Evolutionary conservation across 2,329 filamentous ascomycete species (phyloP).

Genomic region (Fusarium vanettenii): DNA sequence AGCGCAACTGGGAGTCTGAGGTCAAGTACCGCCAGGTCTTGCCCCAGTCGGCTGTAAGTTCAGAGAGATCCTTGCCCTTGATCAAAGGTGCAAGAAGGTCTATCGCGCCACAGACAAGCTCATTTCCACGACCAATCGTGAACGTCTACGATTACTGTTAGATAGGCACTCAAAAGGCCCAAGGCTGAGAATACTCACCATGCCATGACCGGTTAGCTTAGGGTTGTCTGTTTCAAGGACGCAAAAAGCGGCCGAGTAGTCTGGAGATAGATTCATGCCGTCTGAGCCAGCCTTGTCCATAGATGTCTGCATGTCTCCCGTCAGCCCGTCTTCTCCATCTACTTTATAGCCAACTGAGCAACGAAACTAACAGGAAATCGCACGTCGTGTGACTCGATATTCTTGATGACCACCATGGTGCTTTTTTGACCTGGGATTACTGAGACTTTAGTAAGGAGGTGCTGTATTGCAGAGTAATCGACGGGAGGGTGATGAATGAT

Average conservation of each 20-base stretch:
- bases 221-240: neutral
- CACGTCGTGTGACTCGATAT: neutral
- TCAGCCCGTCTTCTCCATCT: neutral
- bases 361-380: neutral
- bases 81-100: constrained; percentile 74
- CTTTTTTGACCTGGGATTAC: neutral
- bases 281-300: neutral
- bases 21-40: constrained; percentile 91
- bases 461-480: neutral
- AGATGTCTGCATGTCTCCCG: neutral
- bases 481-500: neutral
- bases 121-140: constrained; percentile 90
- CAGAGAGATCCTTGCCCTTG: constrained; percentile 78
- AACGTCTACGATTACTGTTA: constrained; percentile 60
- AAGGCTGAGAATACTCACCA: neutral
- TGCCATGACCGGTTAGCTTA: neutral
- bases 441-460: neutral
- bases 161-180: neutral
- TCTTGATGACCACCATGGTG: neutral
- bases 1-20: constrained; percentile 87
- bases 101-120: constrained; percentile 90
- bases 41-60: constrained; percentile 84
- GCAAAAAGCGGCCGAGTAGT: neutral
- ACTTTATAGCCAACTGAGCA: neutral
- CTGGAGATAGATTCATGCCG: neutral